Conservation (phyloP, 257 asterid genomes). For the Thymus mandschuricus region DNA sequence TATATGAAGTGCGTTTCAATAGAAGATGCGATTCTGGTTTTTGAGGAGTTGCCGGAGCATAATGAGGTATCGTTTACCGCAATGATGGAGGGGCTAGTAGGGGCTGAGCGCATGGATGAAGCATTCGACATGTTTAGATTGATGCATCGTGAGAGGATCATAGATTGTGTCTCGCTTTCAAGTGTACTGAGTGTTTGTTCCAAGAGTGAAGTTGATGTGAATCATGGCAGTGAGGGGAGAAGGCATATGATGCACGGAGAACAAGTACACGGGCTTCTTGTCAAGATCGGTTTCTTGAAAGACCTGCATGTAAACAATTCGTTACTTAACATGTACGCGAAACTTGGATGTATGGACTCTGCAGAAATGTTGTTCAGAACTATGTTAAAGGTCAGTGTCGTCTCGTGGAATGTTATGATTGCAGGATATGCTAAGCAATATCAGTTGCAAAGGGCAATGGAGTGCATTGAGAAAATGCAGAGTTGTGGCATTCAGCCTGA, state of each 20-base stretch:
- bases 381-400: slow-evolving; percentile 54
- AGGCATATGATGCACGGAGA: slow-evolving; percentile 39
- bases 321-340: slow-evolving; percentile 70
- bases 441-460: slow-evolving; percentile 43
- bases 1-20: slow-evolving; percentile 60
- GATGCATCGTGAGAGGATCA: slow-evolving; percentile 53
- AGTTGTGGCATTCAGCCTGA: slow-evolving; percentile 59
- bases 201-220: slow-evolving; percentile 37
- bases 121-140: slow-evolving; percentile 66
- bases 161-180: slow-evolving; percentile 61
- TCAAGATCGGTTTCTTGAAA: slow-evolving; percentile 56
- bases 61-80: slow-evolving; percentile 79
- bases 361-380: slow-evolving; percentile 59
- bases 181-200: slow-evolving; percentile 66
- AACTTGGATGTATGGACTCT: slow-evolving; percentile 55
- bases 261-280: slow-evolving; percentile 62
- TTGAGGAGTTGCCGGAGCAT: slow-evolving; percentile 56
- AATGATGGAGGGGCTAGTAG: slow-evolving; percentile 69
- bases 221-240: slow-evolving; percentile 31
- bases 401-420: slow-evolving; percentile 84
- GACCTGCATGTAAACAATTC: slow-evolving; percentile 65
- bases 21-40: slow-evolving; percentile 49
- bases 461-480: slow-evolving; percentile 58
- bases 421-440: slow-evolving; percentile 61
- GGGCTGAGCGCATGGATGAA: slow-evolving; percentile 53